Evolutionary conservation across 2,329 filamentous ascomycete species (phyloP).

Genomic region (Knoxdaviesia capensis): DNA sequence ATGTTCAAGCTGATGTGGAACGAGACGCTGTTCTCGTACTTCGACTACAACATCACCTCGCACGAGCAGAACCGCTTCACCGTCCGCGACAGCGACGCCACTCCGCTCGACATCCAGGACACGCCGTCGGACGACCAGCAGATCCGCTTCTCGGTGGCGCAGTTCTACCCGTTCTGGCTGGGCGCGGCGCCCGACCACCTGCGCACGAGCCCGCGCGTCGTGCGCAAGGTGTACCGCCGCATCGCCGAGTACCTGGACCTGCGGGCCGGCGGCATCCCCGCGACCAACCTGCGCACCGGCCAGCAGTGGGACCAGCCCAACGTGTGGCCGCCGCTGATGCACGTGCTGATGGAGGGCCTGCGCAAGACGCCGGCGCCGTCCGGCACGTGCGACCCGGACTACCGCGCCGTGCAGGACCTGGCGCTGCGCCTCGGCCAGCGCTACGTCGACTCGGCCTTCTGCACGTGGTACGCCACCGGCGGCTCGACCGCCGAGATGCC

Average conservation of each 20-base stretch:
- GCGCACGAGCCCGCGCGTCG: constrained; percentile 35
- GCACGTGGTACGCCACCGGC: constrained; percentile 49
- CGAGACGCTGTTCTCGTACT: constrained; percentile 39
- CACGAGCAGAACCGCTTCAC: constrained; percentile 32
- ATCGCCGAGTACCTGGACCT: constrained; percentile 30
- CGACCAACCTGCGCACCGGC: constrained; percentile 38
- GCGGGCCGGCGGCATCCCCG: constrained; percentile 35
- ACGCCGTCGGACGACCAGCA: constrained; percentile 24
- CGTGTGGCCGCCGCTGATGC: constrained; percentile 48
- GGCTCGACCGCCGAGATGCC: constrained; percentile 33
- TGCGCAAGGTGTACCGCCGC: constrained; percentile 31
- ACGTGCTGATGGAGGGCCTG: constrained; percentile 41
- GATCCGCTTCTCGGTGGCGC: constrained; percentile 34
- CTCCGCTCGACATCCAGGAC: constrained; percentile 2
- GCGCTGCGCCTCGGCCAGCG: constrained; percentile 40
- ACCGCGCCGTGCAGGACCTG: constrained; percentile 29
- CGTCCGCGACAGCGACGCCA: constrained; percentile 22
- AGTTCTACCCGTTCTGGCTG: constrained; percentile 51
- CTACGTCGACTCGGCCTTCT: constrained; percentile 47
- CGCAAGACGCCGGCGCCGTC: constrained; percentile 34
- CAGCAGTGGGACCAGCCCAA: constrained; percentile 55
- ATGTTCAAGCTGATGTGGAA: constrained; percentile 49
- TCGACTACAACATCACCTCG: constrained; percentile 48
- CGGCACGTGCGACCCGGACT: constrained; percentile 26
- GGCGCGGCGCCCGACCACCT: constrained; percentile 38